These are phyloP conservation scores for Pythium scleroteichum DNA, from an alignment of 352 stramenopile species.

Conservation along the genomic window DNA sequence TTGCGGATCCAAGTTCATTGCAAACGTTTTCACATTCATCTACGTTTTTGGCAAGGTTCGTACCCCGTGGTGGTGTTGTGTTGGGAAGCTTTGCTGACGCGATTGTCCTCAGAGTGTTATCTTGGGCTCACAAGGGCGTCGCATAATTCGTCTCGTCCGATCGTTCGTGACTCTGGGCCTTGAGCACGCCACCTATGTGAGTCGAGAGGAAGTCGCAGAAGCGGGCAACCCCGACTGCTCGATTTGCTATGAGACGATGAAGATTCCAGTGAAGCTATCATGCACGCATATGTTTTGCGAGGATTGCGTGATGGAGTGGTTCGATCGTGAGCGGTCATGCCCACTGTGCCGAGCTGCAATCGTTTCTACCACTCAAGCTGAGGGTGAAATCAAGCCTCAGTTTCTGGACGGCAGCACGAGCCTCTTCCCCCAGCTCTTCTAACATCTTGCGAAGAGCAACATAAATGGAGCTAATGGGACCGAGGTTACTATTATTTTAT, in stretches of 20 bases:
- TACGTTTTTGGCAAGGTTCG: conserved; percentile 78
- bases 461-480: neutral
- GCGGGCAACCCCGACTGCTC: conserved; percentile 68
- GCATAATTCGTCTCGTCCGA: conserved; percentile 47
- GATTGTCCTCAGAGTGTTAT: conserved; percentile 44
- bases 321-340: conserved; percentile 81
- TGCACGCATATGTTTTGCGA: conserved; percentile 87
- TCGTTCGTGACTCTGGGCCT: conserved; percentile 65
- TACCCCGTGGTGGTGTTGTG: neutral
- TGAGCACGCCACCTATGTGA: conserved; percentile 71
- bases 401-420: conserved; percentile 80
- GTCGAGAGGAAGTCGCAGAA: conserved; percentile 59
- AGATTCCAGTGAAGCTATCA: conserved; percentile 65
- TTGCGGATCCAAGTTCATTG: conserved; percentile 72
- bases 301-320: conserved; percentile 83
- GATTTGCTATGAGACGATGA: conserved; percentile 83
- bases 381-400: conserved; percentile 53
- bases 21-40: conserved; percentile 67
- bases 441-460: conserved; percentile 11
- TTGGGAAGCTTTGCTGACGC: neutral
- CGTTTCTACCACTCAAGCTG: conserved; percentile 11
- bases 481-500: neutral
- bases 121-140: conserved; percentile 51
- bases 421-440: conserved; percentile 74
- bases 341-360: conserved; percentile 72